Conservation (phyloP, 2,329 filamentous ascomycete genomes). For the Bimuria novae-zelandiae region DNA sequence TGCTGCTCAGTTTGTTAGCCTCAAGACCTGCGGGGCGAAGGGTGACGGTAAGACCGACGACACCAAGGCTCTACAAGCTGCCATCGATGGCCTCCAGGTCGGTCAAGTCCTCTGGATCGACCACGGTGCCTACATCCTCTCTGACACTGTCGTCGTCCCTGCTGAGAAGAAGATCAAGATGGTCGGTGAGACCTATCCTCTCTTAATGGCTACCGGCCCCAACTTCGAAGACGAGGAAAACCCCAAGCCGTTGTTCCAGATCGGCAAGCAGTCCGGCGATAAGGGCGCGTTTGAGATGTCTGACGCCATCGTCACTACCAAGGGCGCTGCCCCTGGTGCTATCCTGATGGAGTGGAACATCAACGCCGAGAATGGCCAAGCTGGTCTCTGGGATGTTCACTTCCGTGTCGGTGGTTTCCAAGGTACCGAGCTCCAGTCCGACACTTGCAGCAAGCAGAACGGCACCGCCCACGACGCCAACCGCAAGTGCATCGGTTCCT, state of each 20-base stretch:
- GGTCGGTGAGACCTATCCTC: conserved; percentile 87
- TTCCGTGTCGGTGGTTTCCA: conserved; percentile 87
- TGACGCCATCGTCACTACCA: conserved; percentile 83
- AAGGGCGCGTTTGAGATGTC: conserved; percentile 82
- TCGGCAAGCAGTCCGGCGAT: conserved; percentile 74
- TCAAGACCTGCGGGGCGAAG: conserved; percentile 80
- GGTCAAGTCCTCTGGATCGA: conserved; percentile 68
- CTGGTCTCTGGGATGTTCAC: conserved; percentile 94
- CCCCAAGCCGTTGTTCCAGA: conserved; percentile 82
- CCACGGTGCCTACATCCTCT: conserved; percentile 66
- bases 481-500: conserved; percentile 72
- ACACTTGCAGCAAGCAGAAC: conserved; percentile 79
- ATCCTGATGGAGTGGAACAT: conserved; percentile 94
- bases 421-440: conserved; percentile 80
- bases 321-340: conserved; percentile 81
- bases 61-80: conserved; percentile 78
- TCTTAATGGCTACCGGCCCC: conserved; percentile 80
- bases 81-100: conserved; percentile 69
- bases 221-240: conserved; percentile 75
- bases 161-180: conserved; percentile 75
- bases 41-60: conserved; percentile 90
- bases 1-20: conserved; percentile 75
- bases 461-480: conserved; percentile 64
- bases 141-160: conserved; percentile 63
- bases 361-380: conserved; percentile 66